phyloP scores from a whole-genome alignment of 768 basidiomycete species.

The Clitopilus hobsonii region DNA sequence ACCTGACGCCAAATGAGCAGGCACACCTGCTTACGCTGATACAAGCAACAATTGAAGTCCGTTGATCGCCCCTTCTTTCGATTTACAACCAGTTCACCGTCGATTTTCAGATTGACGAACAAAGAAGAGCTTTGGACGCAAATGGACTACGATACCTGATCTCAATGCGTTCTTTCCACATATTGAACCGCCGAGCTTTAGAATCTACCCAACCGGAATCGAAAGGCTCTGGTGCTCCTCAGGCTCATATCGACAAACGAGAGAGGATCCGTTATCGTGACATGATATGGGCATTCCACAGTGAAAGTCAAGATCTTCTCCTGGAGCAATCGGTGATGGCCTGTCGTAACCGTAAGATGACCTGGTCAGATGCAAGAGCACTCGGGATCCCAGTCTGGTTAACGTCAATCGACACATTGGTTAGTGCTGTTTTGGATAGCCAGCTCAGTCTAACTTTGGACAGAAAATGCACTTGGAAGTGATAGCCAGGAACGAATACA shows the following conservation, averaged over 20 bases:
- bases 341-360: slow-evolving; percentile 74
- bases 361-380: slow-evolving; percentile 84
- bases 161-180: slow-evolving; percentile 89
- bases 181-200: slow-evolving; percentile 66
- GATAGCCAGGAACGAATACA: slow-evolving; percentile 90
- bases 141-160: slow-evolving; percentile 93
- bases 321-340: slow-evolving; percentile 64
- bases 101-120: slow-evolving; percentile 71
- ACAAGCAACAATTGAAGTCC: slow-evolving; percentile 81
- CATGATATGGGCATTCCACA: slow-evolving; percentile 96
- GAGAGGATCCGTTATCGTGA: slow-evolving; percentile 88
- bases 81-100: background rate
- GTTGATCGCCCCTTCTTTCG: background rate
- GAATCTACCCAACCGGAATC: slow-evolving; percentile 42
- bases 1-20: slow-evolving; percentile 75
- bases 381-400: slow-evolving; percentile 90
- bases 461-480: slow-evolving; percentile 81
- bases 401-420: slow-evolving; percentile 71
- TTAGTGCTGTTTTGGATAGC: slow-evolving; percentile 29
- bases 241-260: slow-evolving; percentile 55
- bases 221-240: slow-evolving; percentile 32
- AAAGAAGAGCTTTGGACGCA: slow-evolving; percentile 83
- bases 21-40: slow-evolving; percentile 81
- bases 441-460: slow-evolving; percentile 2
- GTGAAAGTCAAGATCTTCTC: slow-evolving; percentile 87